Evolutionary conservation across 164 flowering plant species (phyloP).

Genomic region (Platanus orientalis): DNA sequence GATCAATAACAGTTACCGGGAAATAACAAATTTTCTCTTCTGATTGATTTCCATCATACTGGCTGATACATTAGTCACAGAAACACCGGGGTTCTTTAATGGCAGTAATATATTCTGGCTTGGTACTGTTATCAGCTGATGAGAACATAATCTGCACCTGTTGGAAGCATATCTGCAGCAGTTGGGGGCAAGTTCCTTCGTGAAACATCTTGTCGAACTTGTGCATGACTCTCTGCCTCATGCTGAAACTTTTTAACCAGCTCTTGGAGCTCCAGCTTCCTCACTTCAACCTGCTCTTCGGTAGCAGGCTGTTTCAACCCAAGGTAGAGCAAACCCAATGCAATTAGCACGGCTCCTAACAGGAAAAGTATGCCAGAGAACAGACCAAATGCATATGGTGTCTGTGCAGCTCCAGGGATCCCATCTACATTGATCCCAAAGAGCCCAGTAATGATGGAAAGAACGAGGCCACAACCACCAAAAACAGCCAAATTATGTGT

Average conservation of each 20-base stretch:
- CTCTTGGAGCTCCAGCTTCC: constrained; percentile 76
- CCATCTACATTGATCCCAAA: constrained; percentile 97
- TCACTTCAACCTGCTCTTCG: constrained; percentile 64
- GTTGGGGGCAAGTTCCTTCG: constrained; percentile 54
- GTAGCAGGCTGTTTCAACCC: constrained; percentile 65
- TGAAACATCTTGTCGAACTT: constrained; percentile 42
- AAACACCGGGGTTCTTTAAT: not conserved
- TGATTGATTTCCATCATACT: not conserved
- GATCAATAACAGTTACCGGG: no score
- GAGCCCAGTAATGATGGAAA: constrained; percentile 79
- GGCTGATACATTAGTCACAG: not conserved
- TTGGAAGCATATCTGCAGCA: constrained; percentile 24
- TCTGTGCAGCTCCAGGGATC: constrained; percentile 66
- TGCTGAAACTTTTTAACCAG: constrained; percentile 89
- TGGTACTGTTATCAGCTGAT: constrained; percentile 6
- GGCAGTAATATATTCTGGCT: not conserved
- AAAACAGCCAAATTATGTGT: constrained; percentile 85
- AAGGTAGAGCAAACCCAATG: constrained; percentile 56
- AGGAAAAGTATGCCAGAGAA: constrained; percentile 55
- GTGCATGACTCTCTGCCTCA: constrained; percentile 92
- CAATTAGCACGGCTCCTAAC: constrained; percentile 57
- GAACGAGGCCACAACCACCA: constrained; percentile 90
- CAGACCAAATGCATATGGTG: constrained; percentile 86
- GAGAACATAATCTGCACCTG: constrained; percentile 20
- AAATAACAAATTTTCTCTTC: no score